phyloP scores from a whole-genome alignment of 352 stramenopile species.

The Phytophthora chlamydospora region DNA sequence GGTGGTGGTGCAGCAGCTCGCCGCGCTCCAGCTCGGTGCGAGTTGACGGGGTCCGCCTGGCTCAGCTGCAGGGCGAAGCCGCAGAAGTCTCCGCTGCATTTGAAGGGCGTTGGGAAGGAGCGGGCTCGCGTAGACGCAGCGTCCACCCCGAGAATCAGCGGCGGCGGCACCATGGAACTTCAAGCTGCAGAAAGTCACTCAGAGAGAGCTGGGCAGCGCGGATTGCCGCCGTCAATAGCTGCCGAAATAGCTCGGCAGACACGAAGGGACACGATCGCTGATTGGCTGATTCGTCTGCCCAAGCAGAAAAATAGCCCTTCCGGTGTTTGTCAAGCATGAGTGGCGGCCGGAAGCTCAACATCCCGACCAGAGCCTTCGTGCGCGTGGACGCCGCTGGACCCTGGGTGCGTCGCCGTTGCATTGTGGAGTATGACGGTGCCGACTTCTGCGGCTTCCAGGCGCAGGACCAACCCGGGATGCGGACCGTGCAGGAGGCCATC shows the following conservation, averaged over 20 bases:
- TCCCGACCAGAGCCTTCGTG: slow-evolving; percentile 55
- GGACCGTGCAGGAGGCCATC: slow-evolving; percentile 76
- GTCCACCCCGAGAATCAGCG: slow-evolving; percentile 13
- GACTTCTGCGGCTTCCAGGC: slow-evolving; percentile 84
- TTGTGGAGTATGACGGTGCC: slow-evolving; percentile 81
- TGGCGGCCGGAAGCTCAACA: slow-evolving; percentile 37
- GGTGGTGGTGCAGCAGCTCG: slow-evolving; percentile 19
- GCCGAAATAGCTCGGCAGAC: slow-evolving; percentile 8
- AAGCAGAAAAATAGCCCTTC: slow-evolving; percentile 13
- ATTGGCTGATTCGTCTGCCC: slow-evolving; percentile 10
- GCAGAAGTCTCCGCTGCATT: slow-evolving; percentile 82
- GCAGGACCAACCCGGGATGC: slow-evolving; percentile 61
- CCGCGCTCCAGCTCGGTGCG: slow-evolving; percentile 13
- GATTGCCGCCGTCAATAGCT: not conserved
- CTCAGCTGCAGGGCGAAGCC: slow-evolving; percentile 52
- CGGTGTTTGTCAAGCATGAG: slow-evolving; percentile 20
- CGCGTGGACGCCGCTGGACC: slow-evolving; percentile 29
- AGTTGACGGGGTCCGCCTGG: slow-evolving; percentile 6
- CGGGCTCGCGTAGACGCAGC: slow-evolving; percentile 12
- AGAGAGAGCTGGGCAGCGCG: not conserved
- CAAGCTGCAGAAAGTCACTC: not conserved
- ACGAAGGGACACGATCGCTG: slow-evolving; percentile 29
- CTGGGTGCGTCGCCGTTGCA: slow-evolving; percentile 39
- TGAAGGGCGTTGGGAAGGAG: slow-evolving; percentile 74
- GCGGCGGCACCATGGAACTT: slow-evolving; percentile 17